Evolutionary conservation across 352 stramenopile species (phyloP).

Genomic region (Phytopythium ostracodes): DNA sequence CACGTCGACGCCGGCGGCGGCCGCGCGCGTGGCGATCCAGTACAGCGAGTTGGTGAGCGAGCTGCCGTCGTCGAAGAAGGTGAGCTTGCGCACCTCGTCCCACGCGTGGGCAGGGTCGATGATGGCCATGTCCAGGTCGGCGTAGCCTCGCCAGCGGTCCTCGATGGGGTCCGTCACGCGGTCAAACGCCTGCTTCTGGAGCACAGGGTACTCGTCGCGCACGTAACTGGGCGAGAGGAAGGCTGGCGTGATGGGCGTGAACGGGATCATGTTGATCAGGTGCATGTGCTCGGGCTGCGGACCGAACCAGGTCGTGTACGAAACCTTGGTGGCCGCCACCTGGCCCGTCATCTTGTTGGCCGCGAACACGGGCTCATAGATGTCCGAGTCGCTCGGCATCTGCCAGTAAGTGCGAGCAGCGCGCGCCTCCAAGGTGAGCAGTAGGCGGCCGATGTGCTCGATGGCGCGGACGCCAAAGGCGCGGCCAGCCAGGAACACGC

Average conservation of each 20-base stretch:
- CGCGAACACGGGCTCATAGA: constrained; percentile 72
- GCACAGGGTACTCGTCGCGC: constrained; percentile 71
- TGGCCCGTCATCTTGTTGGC: constrained; percentile 85
- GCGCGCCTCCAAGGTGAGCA: constrained; percentile 93
- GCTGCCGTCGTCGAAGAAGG: constrained; percentile 83
- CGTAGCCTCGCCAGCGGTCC: constrained; percentile 79
- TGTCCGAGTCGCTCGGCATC: constrained; percentile 61
- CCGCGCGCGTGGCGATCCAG: constrained; percentile 82
- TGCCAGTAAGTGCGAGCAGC: constrained; percentile 96
- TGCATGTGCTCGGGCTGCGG: constrained; percentile 85
- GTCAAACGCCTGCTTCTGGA: constrained; percentile 68
- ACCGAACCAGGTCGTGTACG: constrained; percentile 87
- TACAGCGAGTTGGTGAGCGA: constrained; percentile 88
- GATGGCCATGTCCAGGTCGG: constrained; percentile 82
- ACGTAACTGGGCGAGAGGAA: constrained; percentile 73
- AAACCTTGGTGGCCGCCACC: constrained; percentile 72
- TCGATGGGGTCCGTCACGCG: constrained; percentile 58
- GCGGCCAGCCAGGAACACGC: constrained; percentile 91
- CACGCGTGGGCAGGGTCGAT: constrained; percentile 70
- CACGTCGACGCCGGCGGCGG: constrained; percentile 5
- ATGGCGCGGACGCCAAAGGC: constrained; percentile 61
- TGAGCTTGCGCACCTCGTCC: constrained; percentile 55
- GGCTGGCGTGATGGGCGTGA: constrained; percentile 80
- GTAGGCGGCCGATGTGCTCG: constrained; percentile 87
- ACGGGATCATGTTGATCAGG: constrained; percentile 91